Conservation (phyloP, 1,284 basidiomycete genomes). For the Wolfiporia cocos region DNA sequence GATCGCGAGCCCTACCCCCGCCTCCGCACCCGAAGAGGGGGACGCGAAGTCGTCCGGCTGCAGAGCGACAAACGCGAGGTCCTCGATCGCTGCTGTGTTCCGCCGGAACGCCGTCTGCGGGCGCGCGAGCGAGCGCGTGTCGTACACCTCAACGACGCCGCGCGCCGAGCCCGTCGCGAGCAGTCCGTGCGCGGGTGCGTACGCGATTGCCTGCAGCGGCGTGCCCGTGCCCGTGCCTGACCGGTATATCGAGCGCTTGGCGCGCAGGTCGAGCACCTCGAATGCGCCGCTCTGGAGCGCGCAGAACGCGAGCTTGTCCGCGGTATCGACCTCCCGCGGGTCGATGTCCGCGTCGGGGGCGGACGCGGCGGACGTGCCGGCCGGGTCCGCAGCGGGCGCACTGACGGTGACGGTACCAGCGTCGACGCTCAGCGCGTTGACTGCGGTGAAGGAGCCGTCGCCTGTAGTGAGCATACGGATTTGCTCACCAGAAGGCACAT, state of each 20-base stretch:
- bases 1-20: slow-evolving; percentile 35
- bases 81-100: slow-evolving; percentile 51
- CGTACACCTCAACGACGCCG: slow-evolving; percentile 58
- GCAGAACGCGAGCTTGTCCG: slow-evolving; percentile 44
- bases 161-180: slow-evolving; percentile 58
- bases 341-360: slow-evolving; percentile 21
- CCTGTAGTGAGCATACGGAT: slow-evolving; percentile 35
- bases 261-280: slow-evolving; percentile 50
- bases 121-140: slow-evolving; percentile 35
- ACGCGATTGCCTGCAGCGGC: slow-evolving; percentile 48
- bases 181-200: slow-evolving; percentile 32
- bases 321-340: slow-evolving; percentile 41
- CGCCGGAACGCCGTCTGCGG: slow-evolving; percentile 44
- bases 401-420: slow-evolving; percentile 13
- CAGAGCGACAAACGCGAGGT: slow-evolving; percentile 35
- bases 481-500: slow-evolving; percentile 51
- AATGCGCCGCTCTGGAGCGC: slow-evolving; percentile 54
- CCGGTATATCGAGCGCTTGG: slow-evolving; percentile 39
- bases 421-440: slow-evolving; percentile 41
- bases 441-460: slow-evolving; percentile 30
- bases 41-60: slow-evolving; percentile 5
- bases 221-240: slow-evolving; percentile 20
- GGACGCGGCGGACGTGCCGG: too few relatives aligned
- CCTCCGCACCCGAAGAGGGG: background rate
- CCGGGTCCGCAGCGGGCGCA: slow-evolving; percentile 2